phyloP scores from a whole-genome alignment of 768 basidiomycete species.

The Ramaria rubella region DNA sequence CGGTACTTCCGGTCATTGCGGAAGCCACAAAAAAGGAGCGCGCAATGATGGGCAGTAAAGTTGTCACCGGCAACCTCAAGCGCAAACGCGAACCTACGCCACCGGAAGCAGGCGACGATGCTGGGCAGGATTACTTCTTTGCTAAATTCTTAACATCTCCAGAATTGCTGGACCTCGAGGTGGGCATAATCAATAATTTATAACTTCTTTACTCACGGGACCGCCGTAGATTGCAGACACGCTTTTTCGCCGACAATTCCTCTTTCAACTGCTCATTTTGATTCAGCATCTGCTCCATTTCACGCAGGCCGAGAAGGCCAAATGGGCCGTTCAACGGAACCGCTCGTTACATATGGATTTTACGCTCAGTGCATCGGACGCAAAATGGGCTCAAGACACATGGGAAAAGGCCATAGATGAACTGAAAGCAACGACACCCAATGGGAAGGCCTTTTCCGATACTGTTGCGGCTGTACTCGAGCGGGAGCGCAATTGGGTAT shows the following conservation, averaged over 20 bases:
- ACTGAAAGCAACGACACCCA: slow-evolving; percentile 69
- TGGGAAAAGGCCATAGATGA: slow-evolving; percentile 47
- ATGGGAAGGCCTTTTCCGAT: slow-evolving; percentile 69
- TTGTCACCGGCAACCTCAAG: slow-evolving; percentile 42
- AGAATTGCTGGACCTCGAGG: slow-evolving; percentile 83
- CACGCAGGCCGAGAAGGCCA: slow-evolving; percentile 57
- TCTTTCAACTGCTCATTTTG: slow-evolving; percentile 79
- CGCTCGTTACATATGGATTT: slow-evolving; percentile 82
- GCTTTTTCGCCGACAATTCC: slow-evolving; percentile 87
- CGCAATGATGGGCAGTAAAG: slow-evolving; percentile 76
- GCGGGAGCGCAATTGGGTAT: slow-evolving; percentile 78
- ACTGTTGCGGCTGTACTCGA: slow-evolving; percentile 66
- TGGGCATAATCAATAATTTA: slow-evolving; percentile 21
- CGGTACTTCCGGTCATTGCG: slow-evolving; percentile 70
- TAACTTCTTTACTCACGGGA: slow-evolving; percentile 6
- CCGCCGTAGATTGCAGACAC: slow-evolving; percentile 71
- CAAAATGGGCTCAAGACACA: slow-evolving; percentile 73
- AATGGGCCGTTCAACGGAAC: slow-evolving; percentile 59
- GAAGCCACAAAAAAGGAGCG: slow-evolving; percentile 86
- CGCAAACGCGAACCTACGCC: slow-evolving; percentile 56
- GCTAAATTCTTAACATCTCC: slow-evolving; percentile 89
- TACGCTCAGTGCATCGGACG: slow-evolving; percentile 57
- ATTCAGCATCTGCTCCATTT: slow-evolving; percentile 69
- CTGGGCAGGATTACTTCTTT: slow-evolving; percentile 76
- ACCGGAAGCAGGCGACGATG: slow-evolving; percentile 28